A percentile compares a stretch with the other conserved stretches of the same genome.
Evolutionary conservation across 2,329 filamentous ascomycete genomes (phyloP).

Genomic region (Chrysoporthe austroafricana): DNA sequence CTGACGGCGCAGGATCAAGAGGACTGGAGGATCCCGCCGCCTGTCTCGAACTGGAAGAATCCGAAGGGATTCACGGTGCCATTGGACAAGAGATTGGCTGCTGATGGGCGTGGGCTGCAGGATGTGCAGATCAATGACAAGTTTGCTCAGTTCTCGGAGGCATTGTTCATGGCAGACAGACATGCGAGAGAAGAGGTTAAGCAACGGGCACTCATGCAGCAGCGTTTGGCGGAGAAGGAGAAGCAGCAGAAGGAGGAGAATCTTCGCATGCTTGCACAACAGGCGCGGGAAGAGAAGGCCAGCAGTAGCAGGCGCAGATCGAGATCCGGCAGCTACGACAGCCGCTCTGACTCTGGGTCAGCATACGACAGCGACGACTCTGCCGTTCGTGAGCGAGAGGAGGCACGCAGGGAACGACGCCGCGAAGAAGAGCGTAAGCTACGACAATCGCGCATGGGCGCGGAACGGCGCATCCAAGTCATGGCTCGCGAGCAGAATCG

Average conservation of each 20-base stretch:
- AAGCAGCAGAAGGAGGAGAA: constrained; percentile 94
- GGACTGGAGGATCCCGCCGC: constrained; percentile 78
- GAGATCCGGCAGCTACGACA: constrained; percentile 53
- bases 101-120: constrained; percentile 88
- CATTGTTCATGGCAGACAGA: constrained; percentile 89
- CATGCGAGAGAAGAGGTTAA: constrained; percentile 96
- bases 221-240: constrained; percentile 94
- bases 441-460: constrained; percentile 92
- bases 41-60: constrained; percentile 99
- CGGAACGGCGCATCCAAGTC: constrained; percentile 87
- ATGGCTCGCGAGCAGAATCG: constrained; percentile 95
- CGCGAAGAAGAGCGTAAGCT: constrained; percentile 87
- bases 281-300: constrained; percentile 82
- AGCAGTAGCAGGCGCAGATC: constrained; percentile 45
- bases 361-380: constrained; percentile 62
- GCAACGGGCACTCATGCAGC: constrained; percentile 91
- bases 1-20: constrained; percentile 97
- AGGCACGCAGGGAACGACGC: constrained; percentile 74
- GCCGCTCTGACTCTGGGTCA: constrained; percentile 53
- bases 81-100: constrained; percentile 91
- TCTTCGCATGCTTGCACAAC: constrained; percentile 83
- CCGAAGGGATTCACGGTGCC: constrained; percentile 97
- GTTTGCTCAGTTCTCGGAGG: constrained; percentile 94
- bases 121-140: constrained; percentile 98
- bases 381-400: constrained; percentile 75